A percentile compares a stretch with the other conserved stretches of the same genome.
These are phyloP conservation scores for Didymella sp. DNA, from an alignment of 2,329 filamentous ascomycete genomes.

Conservation along the genomic window DNA sequence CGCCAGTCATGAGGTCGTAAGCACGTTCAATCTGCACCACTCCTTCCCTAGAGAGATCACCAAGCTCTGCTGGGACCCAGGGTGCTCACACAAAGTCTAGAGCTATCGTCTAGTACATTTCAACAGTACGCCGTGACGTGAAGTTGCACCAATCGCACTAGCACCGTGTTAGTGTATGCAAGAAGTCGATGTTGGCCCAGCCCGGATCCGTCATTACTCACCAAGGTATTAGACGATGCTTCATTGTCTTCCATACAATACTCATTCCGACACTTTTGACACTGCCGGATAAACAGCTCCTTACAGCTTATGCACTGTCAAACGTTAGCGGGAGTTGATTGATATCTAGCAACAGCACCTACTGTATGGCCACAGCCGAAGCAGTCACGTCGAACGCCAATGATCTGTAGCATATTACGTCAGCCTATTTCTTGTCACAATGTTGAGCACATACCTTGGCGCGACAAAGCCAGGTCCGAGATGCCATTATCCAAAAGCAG, in stretches of 20 bases:
- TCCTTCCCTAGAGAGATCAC: neutral
- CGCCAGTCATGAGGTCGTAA: conserved; percentile 17
- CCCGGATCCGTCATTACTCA: conserved; percentile 29
- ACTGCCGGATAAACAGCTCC: conserved; percentile 71
- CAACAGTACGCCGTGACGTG: conserved; percentile 43
- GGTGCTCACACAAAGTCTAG: neutral
- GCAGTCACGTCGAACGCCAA: conserved; percentile 72
- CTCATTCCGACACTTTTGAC: conserved; percentile 74
- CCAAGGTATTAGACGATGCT: conserved; percentile 71
- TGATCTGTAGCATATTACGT: conserved; percentile 41
- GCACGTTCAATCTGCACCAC: neutral
- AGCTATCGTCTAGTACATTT: conserved; percentile 39
- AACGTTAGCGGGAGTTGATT: conserved; percentile 10
- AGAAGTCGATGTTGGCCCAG: neutral
- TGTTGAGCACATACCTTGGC: conserved; percentile 49
- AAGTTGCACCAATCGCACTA: conserved; percentile 53
- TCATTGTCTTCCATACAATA: conserved; percentile 88
- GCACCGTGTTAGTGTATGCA: conserved; percentile 9
- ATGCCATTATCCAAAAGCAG: conserved; percentile 46
- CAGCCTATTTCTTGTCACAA: conserved; percentile 37
- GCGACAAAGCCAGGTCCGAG: conserved; percentile 43
- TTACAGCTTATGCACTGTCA: conserved; percentile 78
- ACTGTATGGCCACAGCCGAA: conserved; percentile 87
- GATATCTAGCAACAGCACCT: conserved; percentile 31
- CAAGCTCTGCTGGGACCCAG: neutral